Conservation (phyloP, 2,329 filamentous ascomycete genomes). For the Diaporthe velutina region DNA sequence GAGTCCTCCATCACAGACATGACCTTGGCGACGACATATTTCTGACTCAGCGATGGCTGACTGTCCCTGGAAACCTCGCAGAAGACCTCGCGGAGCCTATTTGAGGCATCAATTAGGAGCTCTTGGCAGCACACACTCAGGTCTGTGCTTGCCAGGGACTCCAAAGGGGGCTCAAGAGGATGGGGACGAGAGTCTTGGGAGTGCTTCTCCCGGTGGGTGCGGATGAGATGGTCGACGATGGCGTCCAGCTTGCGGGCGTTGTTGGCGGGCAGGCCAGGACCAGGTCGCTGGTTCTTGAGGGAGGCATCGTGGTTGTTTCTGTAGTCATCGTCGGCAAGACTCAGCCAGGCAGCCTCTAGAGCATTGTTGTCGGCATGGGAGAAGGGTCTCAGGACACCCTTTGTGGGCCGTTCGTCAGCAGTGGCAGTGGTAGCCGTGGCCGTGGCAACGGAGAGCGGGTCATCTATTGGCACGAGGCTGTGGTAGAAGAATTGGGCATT, state of each 20-base stretch:
- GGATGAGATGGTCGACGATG: constrained; percentile 59
- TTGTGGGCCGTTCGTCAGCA: constrained; percentile 64
- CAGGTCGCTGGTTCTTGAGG: constrained; percentile 49
- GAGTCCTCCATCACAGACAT: constrained; percentile 49
- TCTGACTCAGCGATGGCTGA: constrained; percentile 55
- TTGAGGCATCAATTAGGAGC: constrained; percentile 59
- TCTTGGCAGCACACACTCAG: constrained; percentile 62
- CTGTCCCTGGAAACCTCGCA: constrained; percentile 61
- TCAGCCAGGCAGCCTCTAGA: constrained; percentile 82
- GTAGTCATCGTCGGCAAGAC: constrained; percentile 65
- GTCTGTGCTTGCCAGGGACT: constrained; percentile 48
- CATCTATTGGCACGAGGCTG: constrained; percentile 86
- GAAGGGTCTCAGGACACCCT: constrained; percentile 80
- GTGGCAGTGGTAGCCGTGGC: constrained; percentile 60
- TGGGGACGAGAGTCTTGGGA: constrained; percentile 50
- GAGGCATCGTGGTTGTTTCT: constrained; percentile 60
- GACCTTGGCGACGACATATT: constrained; percentile 61
- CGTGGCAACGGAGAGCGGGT: constrained; percentile 79
- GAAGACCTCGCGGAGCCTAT: constrained; percentile 62
- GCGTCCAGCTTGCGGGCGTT: constrained; percentile 52
- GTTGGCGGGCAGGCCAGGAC: constrained; percentile 49
- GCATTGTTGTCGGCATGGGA: constrained; percentile 82
- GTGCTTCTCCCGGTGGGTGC: constrained; percentile 63
- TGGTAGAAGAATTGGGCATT: constrained; percentile 87
- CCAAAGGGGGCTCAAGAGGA: constrained; percentile 45